Percentiles rank a stretch among this genome's conserved stretches.
Conservation (phyloP, 208 protist genomes). For the Acanthamoeba sp. region DNA sequence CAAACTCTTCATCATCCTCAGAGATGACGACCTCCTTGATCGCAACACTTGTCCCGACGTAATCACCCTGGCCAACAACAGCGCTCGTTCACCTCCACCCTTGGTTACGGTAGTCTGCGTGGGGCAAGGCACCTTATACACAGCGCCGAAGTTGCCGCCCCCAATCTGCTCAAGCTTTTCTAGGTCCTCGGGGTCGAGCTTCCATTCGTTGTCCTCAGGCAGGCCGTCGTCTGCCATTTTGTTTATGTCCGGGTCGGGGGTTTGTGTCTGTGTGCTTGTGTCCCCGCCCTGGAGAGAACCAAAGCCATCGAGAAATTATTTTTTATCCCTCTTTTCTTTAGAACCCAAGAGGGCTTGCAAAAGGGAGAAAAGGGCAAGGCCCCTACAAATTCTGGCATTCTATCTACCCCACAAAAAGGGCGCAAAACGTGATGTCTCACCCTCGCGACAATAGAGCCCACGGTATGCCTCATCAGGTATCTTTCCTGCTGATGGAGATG, state of each 20-base stretch:
- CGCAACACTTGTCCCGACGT: background rate
- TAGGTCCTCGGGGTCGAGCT: conserved; percentile 17
- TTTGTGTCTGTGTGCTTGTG: background rate
- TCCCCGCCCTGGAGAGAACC: too few species aligned
- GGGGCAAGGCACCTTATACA: conserved; percentile 1
- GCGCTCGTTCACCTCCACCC: too few species aligned
- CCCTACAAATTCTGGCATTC: too few species aligned
- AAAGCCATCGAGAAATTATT: too few species aligned
- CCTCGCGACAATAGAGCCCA: background rate
- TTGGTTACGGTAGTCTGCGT: too few species aligned
- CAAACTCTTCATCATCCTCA: conserved; percentile 37
- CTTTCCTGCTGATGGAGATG: background rate
- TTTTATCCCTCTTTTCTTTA: too few species aligned
- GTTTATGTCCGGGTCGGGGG: background rate
- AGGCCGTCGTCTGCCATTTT: conserved; percentile 32
- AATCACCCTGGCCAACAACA: too few species aligned
- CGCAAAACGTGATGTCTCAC: too few species aligned
- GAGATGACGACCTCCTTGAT: conserved; percentile 11
- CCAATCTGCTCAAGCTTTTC: background rate
- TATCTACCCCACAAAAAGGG: too few species aligned
- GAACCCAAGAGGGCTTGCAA: too few species aligned
- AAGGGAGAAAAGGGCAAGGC: too few species aligned
- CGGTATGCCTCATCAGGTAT: background rate
- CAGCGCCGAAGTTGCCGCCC: conserved; percentile 37
- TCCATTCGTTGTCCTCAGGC: conserved; percentile 51